Percentiles rank a stretch among this genome's conserved stretches.
These are phyloP conservation scores for Cyphellophora attinorum DNA, from an alignment of 2,329 filamentous ascomycete species.

Conservation along the genomic window DNA sequence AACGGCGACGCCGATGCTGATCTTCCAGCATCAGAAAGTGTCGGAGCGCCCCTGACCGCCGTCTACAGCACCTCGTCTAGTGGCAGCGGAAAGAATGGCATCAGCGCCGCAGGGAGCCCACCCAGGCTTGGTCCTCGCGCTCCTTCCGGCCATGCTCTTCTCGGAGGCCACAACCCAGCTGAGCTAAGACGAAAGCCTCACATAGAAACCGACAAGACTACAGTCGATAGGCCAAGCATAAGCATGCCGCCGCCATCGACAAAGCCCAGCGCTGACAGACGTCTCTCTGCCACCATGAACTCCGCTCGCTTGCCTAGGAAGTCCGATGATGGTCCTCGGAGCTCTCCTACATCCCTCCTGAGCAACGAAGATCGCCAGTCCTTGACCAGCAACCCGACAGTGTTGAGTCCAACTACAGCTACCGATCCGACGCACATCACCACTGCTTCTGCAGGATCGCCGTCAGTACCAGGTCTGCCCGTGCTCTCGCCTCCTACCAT, in stretches of 20 bases:
- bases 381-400: constrained; percentile 13
- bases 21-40: too few relatives aligned
- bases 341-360: constrained; percentile 22
- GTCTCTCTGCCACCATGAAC: constrained; percentile 13
- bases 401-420: constrained; percentile 15
- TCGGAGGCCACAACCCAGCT: constrained; percentile 27
- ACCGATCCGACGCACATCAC: constrained; percentile 17
- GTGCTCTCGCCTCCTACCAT: constrained; percentile 15
- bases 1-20: too few relatives aligned
- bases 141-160: constrained; percentile 33
- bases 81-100: background rate
- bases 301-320: constrained; percentile 9
- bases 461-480: constrained; percentile 13
- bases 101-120: background rate
- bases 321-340: constrained; percentile 12
- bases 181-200: constrained; percentile 47
- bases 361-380: constrained; percentile 25
- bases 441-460: constrained; percentile 10
- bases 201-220: constrained; percentile 47
- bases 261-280: constrained; percentile 18
- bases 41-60: constrained; percentile 3
- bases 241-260: constrained; percentile 52
- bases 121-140: constrained; percentile 3
- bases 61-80: constrained; percentile 3
- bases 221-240: constrained; percentile 51